phyloP scores from a whole-genome alignment of 2,329 filamentous ascomycete species.

The Pestalotiopsis sp. region DNA sequence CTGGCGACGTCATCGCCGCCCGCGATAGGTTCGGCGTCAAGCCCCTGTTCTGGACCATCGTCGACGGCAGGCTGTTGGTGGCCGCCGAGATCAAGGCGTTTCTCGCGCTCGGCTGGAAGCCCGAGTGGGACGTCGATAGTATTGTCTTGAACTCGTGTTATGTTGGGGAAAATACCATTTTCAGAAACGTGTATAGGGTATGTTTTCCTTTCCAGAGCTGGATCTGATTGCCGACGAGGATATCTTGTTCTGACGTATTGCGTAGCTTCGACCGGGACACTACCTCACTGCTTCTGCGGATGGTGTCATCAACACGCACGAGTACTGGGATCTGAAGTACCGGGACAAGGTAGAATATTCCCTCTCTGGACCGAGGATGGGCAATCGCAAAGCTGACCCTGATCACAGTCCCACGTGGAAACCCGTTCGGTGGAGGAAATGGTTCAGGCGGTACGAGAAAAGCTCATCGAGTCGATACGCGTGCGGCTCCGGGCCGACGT shows the following conservation, averaged over 20 bases:
- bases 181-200: constrained; percentile 43
- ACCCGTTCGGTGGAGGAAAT: constrained; percentile 50
- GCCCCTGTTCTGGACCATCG: constrained; percentile 52
- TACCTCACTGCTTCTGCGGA: constrained; percentile 40
- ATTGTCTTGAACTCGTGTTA: constrained; percentile 44
- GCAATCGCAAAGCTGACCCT: too few species aligned
- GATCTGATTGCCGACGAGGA: not conserved
- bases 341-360: constrained; percentile 46
- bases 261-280: constrained; percentile 37
- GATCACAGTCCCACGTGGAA: constrained; percentile 33
- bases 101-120: constrained; percentile 49
- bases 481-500: constrained; percentile 58
- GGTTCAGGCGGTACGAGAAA: constrained; percentile 48
- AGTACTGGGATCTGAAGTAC: constrained; percentile 56
- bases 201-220: not conserved
- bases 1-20: constrained; percentile 44
- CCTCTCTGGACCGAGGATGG: not conserved
- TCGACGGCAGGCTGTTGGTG: constrained; percentile 42
- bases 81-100: constrained; percentile 58
- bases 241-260: not conserved
- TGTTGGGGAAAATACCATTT: constrained; percentile 39
- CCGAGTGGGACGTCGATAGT: constrained; percentile 53
- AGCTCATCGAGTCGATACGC: constrained; percentile 52
- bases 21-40: constrained; percentile 61
- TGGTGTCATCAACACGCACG: constrained; percentile 10